These are phyloP conservation scores for Cutaneotrichosporon sp. DNA, from an alignment of 1,284 basidiomycete genomes.

Conservation along the genomic window DNA sequence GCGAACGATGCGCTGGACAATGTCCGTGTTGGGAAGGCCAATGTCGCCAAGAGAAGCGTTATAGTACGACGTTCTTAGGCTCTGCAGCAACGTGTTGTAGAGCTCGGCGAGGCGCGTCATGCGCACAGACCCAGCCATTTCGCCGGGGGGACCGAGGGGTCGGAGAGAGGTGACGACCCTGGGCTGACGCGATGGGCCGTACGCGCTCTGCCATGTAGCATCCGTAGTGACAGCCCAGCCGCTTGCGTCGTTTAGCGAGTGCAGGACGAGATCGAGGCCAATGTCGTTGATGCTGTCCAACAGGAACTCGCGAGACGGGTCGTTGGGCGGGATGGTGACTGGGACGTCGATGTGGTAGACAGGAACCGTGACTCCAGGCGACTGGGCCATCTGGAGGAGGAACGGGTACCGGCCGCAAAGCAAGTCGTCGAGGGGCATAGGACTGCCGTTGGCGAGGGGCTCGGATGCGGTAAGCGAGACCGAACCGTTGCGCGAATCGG, in stretches of 20 bases:
- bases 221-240: constrained; percentile 23
- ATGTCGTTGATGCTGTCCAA: constrained; percentile 13
- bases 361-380: constrained; percentile 1
- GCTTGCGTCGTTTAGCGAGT: constrained; percentile 4
- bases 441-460: background rate
- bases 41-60: constrained; percentile 9
- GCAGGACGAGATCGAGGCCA: constrained; percentile 12
- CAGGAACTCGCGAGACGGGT: constrained; percentile 10
- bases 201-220: constrained; percentile 6
- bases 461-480: constrained; percentile 14
- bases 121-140: constrained; percentile 2
- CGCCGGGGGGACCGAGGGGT: background rate
- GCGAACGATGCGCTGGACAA: constrained; percentile 24
- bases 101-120: constrained; percentile 14
- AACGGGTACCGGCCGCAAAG: constrained; percentile 21
- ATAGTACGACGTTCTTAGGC: constrained; percentile 5
- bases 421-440: constrained; percentile 14
- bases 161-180: constrained; percentile 11
- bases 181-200: constrained; percentile 2
- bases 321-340: constrained; percentile 12
- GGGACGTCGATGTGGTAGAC: constrained; percentile 29
- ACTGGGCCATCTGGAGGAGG: constrained; percentile 12
- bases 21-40: constrained; percentile 12
- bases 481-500: background rate
- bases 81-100: constrained; percentile 10